Evolutionary conservation across 2,329 filamentous ascomycete genomes (phyloP).

Genomic region (Ophiostoma montium): DNA sequence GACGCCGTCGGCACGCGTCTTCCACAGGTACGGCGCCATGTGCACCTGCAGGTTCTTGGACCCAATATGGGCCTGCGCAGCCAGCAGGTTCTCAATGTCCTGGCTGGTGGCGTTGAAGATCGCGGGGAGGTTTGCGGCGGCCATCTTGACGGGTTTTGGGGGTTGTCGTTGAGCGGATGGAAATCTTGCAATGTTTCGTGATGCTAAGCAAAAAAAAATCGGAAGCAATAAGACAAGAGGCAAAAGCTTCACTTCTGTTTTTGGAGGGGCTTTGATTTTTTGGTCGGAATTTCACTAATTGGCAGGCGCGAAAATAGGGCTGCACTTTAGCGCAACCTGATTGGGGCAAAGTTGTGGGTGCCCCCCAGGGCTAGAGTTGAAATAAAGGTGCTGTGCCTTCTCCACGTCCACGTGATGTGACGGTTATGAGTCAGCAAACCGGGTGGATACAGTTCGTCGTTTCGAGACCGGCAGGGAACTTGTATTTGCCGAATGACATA

Average conservation of each 20-base stretch:
- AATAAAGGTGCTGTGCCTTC: background rate
- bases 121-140: slow-evolving; percentile 82
- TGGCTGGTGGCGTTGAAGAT: slow-evolving; percentile 93
- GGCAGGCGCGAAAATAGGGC: slow-evolving; percentile 5
- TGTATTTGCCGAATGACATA: slow-evolving; percentile 3
- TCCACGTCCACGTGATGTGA: slow-evolving; percentile 6
- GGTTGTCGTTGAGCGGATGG: background rate
- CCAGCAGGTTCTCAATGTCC: slow-evolving; percentile 99
- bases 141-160: slow-evolving; percentile 56
- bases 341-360: slow-evolving; percentile 6
- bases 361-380: slow-evolving; percentile 8
- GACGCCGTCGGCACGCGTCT: slow-evolving; percentile 95
- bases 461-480: no score
- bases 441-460: background rate
- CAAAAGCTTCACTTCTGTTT: background rate
- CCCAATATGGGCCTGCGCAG: slow-evolving; percentile 90
- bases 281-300: slow-evolving; percentile 6
- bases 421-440: background rate
- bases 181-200: background rate
- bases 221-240: background rate
- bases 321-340: slow-evolving; percentile 7
- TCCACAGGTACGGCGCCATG: slow-evolving; percentile 91
- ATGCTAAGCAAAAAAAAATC: slow-evolving; percentile 3
- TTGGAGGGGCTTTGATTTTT: slow-evolving; percentile 10
- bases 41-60: slow-evolving; percentile 99